Percentiles rank a stretch among this genome's conserved stretches.
Conservation (phyloP, 768 basidiomycete genomes). For the Auriscalpium vulgare region DNA sequence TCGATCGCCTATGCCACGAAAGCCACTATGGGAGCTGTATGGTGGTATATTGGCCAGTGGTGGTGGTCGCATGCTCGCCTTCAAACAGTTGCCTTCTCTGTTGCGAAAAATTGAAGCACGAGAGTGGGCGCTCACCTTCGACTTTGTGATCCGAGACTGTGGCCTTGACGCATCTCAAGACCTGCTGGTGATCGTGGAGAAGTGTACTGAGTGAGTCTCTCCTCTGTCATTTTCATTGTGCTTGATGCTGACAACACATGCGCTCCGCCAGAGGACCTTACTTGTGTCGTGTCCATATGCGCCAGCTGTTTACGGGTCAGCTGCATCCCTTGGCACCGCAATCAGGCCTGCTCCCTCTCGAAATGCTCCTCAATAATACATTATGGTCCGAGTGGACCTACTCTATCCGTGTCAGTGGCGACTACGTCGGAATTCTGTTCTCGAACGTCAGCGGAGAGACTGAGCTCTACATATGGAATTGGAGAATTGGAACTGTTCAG, state of each 20-base stretch:
- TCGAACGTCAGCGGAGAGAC: not conserved
- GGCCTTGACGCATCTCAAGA: conserved; percentile 14
- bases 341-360: conserved; percentile 5
- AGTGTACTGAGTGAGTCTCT: not conserved
- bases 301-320: conserved; percentile 5
- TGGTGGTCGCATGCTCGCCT: not conserved
- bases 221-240: no score
- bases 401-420: conserved; percentile 8
- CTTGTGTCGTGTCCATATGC: conserved; percentile 4
- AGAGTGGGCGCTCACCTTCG: conserved; percentile 7
- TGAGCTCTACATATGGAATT: conserved; percentile 12
- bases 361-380: not conserved
- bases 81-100: conserved; percentile 11
- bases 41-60: conserved; percentile 10
- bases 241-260: no score
- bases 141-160: conserved; percentile 9
- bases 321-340: conserved; percentile 1
- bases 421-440: conserved; percentile 10
- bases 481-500: conserved; percentile 8
- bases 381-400: not conserved
- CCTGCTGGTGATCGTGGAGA: conserved; percentile 9
- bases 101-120: conserved; percentile 9
- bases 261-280: not conserved
- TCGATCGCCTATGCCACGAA: not conserved
- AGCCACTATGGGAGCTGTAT: conserved; percentile 11